Evolutionary conservation across 176 grass and related monocot species (phyloP), one percentile per base, ranked within the genome.

Genomic region (Miscanthus lutarioriparius): DNA sequence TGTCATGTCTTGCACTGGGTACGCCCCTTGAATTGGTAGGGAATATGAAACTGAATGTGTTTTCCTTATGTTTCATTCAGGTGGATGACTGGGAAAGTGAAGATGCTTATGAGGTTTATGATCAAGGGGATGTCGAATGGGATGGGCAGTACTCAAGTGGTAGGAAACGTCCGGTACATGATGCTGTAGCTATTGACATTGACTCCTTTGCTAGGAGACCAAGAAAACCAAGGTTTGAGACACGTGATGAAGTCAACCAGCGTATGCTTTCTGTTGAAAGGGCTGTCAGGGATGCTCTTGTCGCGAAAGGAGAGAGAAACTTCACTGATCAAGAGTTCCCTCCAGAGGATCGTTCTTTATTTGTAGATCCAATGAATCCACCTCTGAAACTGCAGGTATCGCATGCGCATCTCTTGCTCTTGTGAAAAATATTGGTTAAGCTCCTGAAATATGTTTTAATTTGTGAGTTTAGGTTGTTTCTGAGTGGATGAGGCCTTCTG

Each of bases 91-190:
- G 96, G 93, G 96, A 92, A 80, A 99, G 89, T 84, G 96, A 99
- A 89, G 93, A 90, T 67, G 90, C 89, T 56, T 94, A 91, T 75
- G 96, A 96, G 33, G 64, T 91, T 51, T 99, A 96, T 85, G 96
- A 99, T 86, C 91, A 92, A 70, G 96, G 92, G 72, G 96, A 99
- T 82, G 96, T 96, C n/a, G 96, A 99, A 83, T 99, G 96, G 93
- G 96, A 96, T 65, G 93, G 96, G 1, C 96, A 99, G 70, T 99
- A 96, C 82, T 99, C 96, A 75, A 99, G 96, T 82, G 96, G 96
- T 82, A 89, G 93, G 77, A 96, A 94, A 91, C 92, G 88, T 28
- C 92, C 81, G 2, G 84, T 72, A 79, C 93, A 90, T 58, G 93
- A 96, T 89, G 78, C 72, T 35, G 83, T 98, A 67, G 85, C 91